phyloP scores from a whole-genome alignment of 2,329 filamentous ascomycete genomes.

The Fusarium staphyleae region DNA sequence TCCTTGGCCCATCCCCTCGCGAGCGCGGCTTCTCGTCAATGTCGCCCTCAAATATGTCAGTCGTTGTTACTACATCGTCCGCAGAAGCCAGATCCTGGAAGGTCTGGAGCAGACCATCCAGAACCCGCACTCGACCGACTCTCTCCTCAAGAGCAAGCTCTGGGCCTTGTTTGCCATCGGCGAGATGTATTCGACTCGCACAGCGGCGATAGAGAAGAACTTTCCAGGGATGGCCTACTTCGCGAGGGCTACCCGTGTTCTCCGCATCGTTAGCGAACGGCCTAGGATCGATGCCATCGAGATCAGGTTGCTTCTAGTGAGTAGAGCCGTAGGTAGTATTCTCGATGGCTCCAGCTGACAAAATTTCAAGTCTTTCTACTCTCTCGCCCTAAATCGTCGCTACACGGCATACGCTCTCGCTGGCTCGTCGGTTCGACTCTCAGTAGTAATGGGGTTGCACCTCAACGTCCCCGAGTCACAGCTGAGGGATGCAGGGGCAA shows the following conservation, averaged over 20 bases:
- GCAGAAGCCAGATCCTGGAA: conserved; percentile 48
- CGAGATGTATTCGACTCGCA: conserved; percentile 53
- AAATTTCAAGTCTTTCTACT: conserved; percentile 53
- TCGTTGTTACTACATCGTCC: conserved; percentile 52
- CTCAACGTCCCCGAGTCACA: conserved; percentile 49
- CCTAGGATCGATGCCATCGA: conserved; percentile 54
- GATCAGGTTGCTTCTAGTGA: conserved; percentile 52
- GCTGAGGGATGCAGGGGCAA: conserved; percentile 46
- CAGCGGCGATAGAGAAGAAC: conserved; percentile 43
- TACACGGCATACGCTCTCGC: conserved; percentile 54
- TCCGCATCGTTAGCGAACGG: conserved; percentile 51
- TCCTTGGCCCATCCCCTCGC: conserved; percentile 49
- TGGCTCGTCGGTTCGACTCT: conserved; percentile 53
- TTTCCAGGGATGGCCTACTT: conserved; percentile 56
- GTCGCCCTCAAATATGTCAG: conserved; percentile 52
- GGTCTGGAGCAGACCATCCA: conserved; percentile 49
- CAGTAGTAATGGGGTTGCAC: conserved; percentile 54
- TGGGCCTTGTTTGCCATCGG: conserved; percentile 56
- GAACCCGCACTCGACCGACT: conserved; percentile 44
- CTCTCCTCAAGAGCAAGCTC: conserved; percentile 49
- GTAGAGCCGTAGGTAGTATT: conserved; percentile 5
- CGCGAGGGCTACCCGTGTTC: conserved; percentile 48
- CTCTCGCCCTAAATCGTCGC: conserved; percentile 52
- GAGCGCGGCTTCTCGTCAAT: conserved; percentile 41
- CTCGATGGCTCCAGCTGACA: rapidly evolving